A percentile compares a stretch with the other conserved stretches of the same genome.
Evolutionary conservation across 2,329 filamentous ascomycete genomes (phyloP).

Genomic region (Chaetoscypha palmicola): DNA sequence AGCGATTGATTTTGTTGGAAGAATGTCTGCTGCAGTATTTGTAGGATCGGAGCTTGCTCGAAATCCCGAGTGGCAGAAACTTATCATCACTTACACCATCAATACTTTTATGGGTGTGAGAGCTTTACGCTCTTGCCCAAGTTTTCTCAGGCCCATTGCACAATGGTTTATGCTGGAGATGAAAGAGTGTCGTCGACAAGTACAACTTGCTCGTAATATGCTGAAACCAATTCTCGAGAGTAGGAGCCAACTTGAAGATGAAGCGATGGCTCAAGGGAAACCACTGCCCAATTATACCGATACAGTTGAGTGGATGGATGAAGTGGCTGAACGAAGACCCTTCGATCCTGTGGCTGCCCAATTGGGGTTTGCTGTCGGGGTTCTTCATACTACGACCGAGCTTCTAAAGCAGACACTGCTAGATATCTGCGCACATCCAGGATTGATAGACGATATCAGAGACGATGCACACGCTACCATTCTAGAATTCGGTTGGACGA

Average conservation of each 20-base stretch:
- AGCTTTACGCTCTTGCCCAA: background rate
- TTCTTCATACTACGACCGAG: background rate
- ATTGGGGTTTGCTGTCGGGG: background rate
- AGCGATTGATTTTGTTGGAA: background rate
- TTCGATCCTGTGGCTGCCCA: background rate
- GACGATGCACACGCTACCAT: background rate
- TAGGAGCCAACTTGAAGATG: background rate
- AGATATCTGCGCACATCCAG: background rate
- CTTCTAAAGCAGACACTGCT: background rate
- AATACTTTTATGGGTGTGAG: background rate
- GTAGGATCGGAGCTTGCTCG: background rate
- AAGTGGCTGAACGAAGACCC: background rate
- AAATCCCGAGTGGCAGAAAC: background rate
- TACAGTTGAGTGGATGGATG: conserved; percentile 1
- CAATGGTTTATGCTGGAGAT: background rate
- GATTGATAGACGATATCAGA: background rate
- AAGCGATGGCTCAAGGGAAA: background rate
- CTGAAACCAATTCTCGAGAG: background rate
- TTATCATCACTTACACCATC: background rate
- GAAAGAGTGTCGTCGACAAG: background rate
- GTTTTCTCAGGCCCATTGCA: background rate
- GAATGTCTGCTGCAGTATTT: background rate
- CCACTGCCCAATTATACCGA: background rate
- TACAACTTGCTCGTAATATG: background rate
- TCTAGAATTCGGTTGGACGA: background rate